Evolutionary conservation across 305 asterid genomes (phyloP).

Genomic region (Coffea humblotiana): DNA sequence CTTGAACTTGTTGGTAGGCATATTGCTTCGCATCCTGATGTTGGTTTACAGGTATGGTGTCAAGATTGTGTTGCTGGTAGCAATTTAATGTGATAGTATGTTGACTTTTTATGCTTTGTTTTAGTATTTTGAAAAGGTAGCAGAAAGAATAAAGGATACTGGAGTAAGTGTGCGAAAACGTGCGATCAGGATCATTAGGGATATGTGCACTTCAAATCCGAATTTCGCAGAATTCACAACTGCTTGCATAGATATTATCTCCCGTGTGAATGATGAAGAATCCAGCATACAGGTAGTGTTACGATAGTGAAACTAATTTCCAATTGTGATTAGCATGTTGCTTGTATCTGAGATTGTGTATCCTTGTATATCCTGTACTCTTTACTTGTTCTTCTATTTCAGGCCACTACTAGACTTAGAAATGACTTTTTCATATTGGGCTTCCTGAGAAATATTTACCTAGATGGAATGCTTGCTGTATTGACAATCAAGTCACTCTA

Average conservation of each 20-base stretch:
- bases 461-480: not conserved
- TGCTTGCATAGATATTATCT: constrained; percentile 88
- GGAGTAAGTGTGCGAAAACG: constrained; percentile 99
- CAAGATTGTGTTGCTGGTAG: constrained; percentile 19
- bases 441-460: not conserved
- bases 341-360: not conserved
- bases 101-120: constrained; percentile 26
- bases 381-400: not conserved
- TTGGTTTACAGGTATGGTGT: constrained; percentile 86
- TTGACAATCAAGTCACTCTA: not conserved
- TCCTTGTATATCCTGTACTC: not conserved
- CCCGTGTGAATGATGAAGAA: constrained; percentile 96
- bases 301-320: constrained; percentile 4
- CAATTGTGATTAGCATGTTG: not conserved
- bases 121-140: constrained; percentile 97
- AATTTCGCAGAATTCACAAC: constrained; percentile 63
- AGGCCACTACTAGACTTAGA: not conserved
- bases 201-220: constrained; percentile 83
- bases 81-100: not conserved
- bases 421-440: not conserved
- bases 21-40: constrained; percentile 99
- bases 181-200: constrained; percentile 91
- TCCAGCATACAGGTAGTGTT: constrained; percentile 89
- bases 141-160: constrained; percentile 97
- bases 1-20: constrained; percentile 99